phyloP scores from a whole-genome alignment of 2,329 filamentous ascomycete genomes.

The Zasmidium citrigriseum region DNA sequence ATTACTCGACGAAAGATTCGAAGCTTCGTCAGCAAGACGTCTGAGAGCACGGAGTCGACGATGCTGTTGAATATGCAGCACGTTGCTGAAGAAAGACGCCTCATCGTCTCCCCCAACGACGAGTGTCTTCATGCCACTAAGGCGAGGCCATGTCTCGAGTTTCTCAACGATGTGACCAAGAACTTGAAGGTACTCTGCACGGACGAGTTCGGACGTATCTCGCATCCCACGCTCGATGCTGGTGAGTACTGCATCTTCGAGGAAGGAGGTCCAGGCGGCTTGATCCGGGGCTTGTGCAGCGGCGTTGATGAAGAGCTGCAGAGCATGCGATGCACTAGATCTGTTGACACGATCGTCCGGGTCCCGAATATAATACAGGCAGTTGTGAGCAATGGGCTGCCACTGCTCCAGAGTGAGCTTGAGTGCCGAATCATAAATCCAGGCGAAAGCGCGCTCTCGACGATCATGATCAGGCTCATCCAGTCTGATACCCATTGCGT shows the following conservation, averaged over 20 bases:
- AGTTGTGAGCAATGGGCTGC: conserved; percentile 84
- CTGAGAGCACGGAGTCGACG: conserved; percentile 82
- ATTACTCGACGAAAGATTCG: conserved; percentile 71
- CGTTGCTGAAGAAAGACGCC: conserved; percentile 87
- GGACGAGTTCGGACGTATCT: conserved; percentile 75
- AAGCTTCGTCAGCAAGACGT: conserved; percentile 69
- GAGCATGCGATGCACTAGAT: conserved; percentile 75
- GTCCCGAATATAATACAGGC: conserved; percentile 82
- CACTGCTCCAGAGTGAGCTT: conserved; percentile 72
- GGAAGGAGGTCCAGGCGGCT: conserved; percentile 55
- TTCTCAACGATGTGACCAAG: conserved; percentile 75
- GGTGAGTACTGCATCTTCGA: conserved; percentile 69
- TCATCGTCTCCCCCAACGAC: conserved; percentile 73
- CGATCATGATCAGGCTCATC: conserved; percentile 88
- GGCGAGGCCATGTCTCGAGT: conserved; percentile 67
- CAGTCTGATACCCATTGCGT: conserved; percentile 73
- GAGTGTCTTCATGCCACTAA: conserved; percentile 73
- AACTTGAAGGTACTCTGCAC: conserved; percentile 77
- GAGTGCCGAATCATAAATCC: conserved; percentile 66
- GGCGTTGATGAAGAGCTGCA: conserved; percentile 74
- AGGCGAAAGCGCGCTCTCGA: conserved; percentile 73
- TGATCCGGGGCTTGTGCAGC: conserved; percentile 53
- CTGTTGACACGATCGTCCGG: conserved; percentile 88
- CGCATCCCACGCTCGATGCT: conserved; percentile 74
- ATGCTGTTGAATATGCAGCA: conserved; percentile 85